Evolutionary conservation across 805 yeast species (phyloP).

Genomic region (Starmerella floricola): DNA sequence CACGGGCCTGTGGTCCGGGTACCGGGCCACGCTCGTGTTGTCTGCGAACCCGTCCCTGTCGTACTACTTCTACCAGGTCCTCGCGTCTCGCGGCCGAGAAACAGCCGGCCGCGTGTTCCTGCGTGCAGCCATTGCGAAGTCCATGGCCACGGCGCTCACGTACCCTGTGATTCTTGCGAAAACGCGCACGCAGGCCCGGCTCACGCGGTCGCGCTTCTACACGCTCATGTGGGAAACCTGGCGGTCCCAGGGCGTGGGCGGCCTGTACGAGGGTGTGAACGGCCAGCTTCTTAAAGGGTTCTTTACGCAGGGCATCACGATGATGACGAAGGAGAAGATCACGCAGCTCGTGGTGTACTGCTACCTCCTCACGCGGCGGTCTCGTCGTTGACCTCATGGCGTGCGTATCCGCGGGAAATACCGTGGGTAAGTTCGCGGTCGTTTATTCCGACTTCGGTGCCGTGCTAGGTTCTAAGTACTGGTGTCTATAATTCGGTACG

Average conservation of each 20-base stretch:
- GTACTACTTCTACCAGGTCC: constrained; percentile 27
- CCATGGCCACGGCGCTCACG: constrained; percentile 49
- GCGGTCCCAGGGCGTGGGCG: constrained; percentile 60
- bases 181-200: constrained; percentile 49
- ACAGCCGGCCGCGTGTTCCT: constrained; percentile 40
- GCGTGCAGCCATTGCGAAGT: constrained; percentile 58
- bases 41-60: constrained; percentile 29
- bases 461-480: no score
- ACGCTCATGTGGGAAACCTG: constrained; percentile 35
- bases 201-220: background rate
- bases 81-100: constrained; percentile 23
- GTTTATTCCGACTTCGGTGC: no score
- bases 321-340: constrained; percentile 32
- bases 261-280: constrained; percentile 58
- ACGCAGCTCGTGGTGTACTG: constrained; percentile 18
- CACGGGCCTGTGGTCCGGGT: constrained; percentile 29
- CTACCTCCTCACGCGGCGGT: constrained; percentile 1
- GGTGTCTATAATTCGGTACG: no score
- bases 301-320: constrained; percentile 28
- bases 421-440: no score
- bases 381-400: no score
- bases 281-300: constrained; percentile 28
- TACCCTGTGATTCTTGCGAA: constrained; percentile 71
- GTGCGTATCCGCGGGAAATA: no score
- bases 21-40: constrained; percentile 25